Percentiles rank a stretch among this genome's conserved stretches.
Conservation (phyloP, 768 basidiomycete genomes). For the Trametes sanguinea region DNA sequence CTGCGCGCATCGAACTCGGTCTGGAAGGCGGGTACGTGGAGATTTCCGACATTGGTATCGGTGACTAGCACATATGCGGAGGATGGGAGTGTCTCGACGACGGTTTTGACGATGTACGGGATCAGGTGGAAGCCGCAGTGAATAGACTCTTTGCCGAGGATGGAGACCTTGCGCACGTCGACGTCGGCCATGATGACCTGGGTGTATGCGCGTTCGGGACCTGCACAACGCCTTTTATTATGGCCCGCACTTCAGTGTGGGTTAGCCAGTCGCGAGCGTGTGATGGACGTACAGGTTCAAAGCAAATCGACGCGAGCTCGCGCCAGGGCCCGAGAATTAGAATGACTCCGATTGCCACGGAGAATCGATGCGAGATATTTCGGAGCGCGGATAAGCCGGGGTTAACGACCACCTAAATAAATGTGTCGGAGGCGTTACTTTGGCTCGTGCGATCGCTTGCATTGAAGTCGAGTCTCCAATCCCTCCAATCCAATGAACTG, state of each 20-base stretch:
- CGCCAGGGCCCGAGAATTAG: background rate
- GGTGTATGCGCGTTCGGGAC: background rate
- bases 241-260: background rate
- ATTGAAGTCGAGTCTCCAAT: no score
- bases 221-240: background rate
- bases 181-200: slow-evolving; percentile 26
- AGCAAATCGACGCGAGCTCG: background rate
- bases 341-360: slow-evolving; percentile 10
- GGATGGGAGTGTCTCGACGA: slow-evolving; percentile 68
- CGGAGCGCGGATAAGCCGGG: no score
- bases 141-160: slow-evolving; percentile 83
- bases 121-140: slow-evolving; percentile 94
- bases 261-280: no score
- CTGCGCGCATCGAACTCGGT: slow-evolving; percentile 54
- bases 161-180: slow-evolving; percentile 77
- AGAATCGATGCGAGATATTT: background rate
- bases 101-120: slow-evolving; percentile 78
- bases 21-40: slow-evolving; percentile 73
- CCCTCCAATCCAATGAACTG: no score
- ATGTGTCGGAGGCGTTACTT: no score
- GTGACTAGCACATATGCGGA: slow-evolving; percentile 92
- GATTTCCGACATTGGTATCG: slow-evolving; percentile 83
- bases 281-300: background rate
- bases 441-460: no score
- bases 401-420: no score